Base-by-base conservation (phyloP, 768 basidiomycete genomes). In the Tephrocybe sp. region DNA sequence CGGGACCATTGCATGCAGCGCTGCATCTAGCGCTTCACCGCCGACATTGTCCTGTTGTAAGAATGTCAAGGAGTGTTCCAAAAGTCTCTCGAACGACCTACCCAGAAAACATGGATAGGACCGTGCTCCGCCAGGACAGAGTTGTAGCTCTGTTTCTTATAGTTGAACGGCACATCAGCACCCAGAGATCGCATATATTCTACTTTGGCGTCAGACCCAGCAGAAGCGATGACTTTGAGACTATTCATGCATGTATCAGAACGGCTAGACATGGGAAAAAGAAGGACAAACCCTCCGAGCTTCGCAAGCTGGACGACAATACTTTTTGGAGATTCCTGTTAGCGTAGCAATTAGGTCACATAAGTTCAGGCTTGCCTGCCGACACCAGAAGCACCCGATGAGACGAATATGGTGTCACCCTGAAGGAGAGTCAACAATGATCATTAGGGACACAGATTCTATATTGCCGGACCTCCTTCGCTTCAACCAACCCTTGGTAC, bases 161-260 rank as follows among this genome's bases (percentile, higher is more conserved):
- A 85, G 65, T 86, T 83, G 70, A 84, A 84, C 0, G 72, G 76
- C 18, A 80, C 71, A 54, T 86, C 83, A 0, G 75, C 76, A 1
- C 82, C 84, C 6, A 84, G 54, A 5, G 70, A 68, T 45, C 69
- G 70, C 63, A 84, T 60, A 53, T 73, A 84, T 9, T 67, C 65
- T 9, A 86, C 78, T 65, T 88, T 86, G 36, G 79, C 76, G 36
- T 84, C 81, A 0, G 76, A 74, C 3, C 86, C 84, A 1, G 83
- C 80, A 1, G 79, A 82, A 0, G 77, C 81, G 51, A 88, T 80
- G 21, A 86, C 84, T 57, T 79, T 81, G 25, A 54, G 32, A 21
- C 38, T 39, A n/a, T 12, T 39, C 34, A 36, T 3, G 17, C 10
- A 39, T 9, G 18, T 39, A 5, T 5, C n/a, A 39, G 17, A 9